These are phyloP conservation scores for Lagerstroemia speciosa DNA, from an alignment of 345 rosid genomes.

Conservation along the genomic window DNA sequence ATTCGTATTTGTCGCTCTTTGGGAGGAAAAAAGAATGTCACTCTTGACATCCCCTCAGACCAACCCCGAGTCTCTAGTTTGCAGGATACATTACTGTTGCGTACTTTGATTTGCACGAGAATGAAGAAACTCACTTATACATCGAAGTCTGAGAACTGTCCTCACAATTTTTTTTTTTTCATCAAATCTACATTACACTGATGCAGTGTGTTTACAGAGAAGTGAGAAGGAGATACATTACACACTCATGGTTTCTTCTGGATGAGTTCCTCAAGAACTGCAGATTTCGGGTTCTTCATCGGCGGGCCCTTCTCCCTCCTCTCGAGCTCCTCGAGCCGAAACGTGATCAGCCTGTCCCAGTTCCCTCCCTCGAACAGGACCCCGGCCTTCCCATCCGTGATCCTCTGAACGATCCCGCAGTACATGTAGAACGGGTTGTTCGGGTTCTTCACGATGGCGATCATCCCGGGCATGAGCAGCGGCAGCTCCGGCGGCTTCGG, in stretches of 20 bases:
- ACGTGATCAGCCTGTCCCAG: conserved; percentile 72
- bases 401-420: conserved; percentile 84
- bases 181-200: neutral
- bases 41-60: no score
- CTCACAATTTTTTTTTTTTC: no score
- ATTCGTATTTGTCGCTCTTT: no score
- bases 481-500: conserved; percentile 70
- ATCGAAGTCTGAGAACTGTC: no score
- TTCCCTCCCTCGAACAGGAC: conserved; percentile 85
- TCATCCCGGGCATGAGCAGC: conserved; percentile 85
- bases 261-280: conserved; percentile 43
- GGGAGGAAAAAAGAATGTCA: no score
- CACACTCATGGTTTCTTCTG: conserved; percentile 24
- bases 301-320: conserved; percentile 82
- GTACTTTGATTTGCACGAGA: no score
- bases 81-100: no score
- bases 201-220: neutral
- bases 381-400: conserved; percentile 87
- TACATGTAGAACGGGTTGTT: conserved; percentile 80
- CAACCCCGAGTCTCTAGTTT: no score
- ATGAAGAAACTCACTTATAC: no score
- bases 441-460: conserved; percentile 65
- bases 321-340: conserved; percentile 75
- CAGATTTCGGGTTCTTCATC: conserved; percentile 71
- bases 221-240: neutral